Percentiles rank a stretch among this genome's conserved stretches.
Evolutionary conservation across 2,329 filamentous ascomycete genomes (phyloP).

Genomic region (Trichoderma aggressivum): DNA sequence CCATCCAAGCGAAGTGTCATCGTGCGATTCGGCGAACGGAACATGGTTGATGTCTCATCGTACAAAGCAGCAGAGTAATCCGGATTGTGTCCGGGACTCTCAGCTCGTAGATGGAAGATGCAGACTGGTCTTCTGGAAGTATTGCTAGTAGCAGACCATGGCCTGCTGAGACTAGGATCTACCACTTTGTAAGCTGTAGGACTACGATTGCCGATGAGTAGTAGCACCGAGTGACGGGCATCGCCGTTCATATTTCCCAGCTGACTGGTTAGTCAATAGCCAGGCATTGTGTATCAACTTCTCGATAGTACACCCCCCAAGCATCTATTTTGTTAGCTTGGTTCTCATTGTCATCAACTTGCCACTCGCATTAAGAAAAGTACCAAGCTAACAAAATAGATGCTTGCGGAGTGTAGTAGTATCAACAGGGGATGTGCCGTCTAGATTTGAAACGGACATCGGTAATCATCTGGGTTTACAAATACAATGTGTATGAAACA

Average conservation of each 20-base stretch:
- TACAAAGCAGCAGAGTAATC: neutral
- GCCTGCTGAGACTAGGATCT: neutral
- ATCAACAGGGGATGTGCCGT: neutral
- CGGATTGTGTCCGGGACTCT: neutral
- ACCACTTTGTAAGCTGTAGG: neutral
- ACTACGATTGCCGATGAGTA: neutral
- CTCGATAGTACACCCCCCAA: no score
- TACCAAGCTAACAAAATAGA: no score
- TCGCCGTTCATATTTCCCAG: neutral
- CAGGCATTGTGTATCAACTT: neutral
- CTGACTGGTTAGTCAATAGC: neutral
- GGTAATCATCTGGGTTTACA: neutral
- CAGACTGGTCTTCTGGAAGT: neutral
- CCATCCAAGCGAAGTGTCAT: neutral
- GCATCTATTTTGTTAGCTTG: no score
- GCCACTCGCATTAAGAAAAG: no score
- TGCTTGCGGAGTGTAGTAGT: no score
- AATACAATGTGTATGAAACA: neutral
- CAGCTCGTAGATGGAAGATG: neutral
- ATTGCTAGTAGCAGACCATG: neutral
- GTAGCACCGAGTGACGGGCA: neutral
- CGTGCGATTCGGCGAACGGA: slow-evolving; percentile 1
- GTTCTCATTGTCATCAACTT: no score
- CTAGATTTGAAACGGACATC: neutral
- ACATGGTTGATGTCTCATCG: neutral